Conservation (phyloP, 2,329 filamentous ascomycete genomes). For the Aspergillus luchuensis region DNA sequence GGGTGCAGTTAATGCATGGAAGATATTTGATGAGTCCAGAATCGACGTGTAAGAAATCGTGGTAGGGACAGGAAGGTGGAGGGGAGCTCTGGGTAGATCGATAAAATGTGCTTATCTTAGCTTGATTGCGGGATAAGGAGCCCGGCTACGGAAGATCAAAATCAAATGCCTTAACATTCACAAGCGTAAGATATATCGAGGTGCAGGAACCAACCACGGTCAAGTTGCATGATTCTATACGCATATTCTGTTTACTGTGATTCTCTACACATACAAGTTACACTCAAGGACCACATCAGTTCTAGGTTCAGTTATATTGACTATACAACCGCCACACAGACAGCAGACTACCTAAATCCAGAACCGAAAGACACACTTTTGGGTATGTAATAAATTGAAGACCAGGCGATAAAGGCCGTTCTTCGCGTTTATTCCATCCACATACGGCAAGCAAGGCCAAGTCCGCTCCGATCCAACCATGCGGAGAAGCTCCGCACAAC, state of each 20-base stretch:
- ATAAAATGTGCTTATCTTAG: slow-evolving; percentile 3
- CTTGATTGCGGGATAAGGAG: not conserved
- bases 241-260: not conserved
- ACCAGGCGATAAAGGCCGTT: slow-evolving; percentile 56
- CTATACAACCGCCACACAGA: slow-evolving; percentile 25
- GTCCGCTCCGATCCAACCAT: slow-evolving; percentile 34
- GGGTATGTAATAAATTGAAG: slow-evolving; percentile 49
- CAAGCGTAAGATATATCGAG: not conserved
- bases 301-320: slow-evolving; percentile 23
- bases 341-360: slow-evolving; percentile 28
- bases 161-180: not conserved
- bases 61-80: not conserved
- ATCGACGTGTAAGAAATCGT: not conserved
- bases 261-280: not conserved
- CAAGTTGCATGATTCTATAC: too few species aligned
- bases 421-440: slow-evolving; percentile 56
- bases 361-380: slow-evolving; percentile 33
- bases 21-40: not conserved
- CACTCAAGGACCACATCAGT: slow-evolving; percentile 13
- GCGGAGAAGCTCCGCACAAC: slow-evolving; percentile 28
- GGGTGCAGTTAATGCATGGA: too few species aligned
- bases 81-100: not conserved
- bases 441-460: slow-evolving; percentile 37
- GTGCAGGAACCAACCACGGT: too few species aligned
- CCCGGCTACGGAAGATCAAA: not conserved